Conservation (phyloP, 306 rosid species). For the Cucumis melo region DNA sequence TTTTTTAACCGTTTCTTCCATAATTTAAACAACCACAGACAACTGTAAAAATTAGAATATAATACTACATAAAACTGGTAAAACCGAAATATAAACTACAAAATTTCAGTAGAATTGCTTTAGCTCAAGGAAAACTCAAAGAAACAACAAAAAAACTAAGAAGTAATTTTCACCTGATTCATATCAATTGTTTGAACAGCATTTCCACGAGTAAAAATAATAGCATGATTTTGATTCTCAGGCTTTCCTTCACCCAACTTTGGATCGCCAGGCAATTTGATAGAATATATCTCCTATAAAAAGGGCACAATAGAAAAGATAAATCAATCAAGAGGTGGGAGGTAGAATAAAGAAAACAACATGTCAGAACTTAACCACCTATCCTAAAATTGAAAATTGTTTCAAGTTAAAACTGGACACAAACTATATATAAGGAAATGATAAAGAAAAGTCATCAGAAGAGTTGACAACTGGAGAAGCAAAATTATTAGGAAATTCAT, state of each 20-base stretch:
- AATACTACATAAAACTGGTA: too few species aligned
- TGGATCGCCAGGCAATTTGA: slow-evolving; percentile 85
- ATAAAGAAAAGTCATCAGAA: not conserved
- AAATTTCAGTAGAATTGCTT: not conserved
- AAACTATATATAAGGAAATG: not conserved
- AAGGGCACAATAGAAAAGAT: slow-evolving; percentile 7
- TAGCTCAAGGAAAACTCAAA: not conserved
- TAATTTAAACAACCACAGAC: not conserved
- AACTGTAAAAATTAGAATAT: not conserved
- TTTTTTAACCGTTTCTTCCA: not conserved
- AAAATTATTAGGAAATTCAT: not conserved
- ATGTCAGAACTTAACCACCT: not conserved
- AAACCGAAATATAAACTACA: not conserved
- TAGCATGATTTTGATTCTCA: slow-evolving; percentile 92
- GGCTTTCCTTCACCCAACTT: slow-evolving; percentile 97
- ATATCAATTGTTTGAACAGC: slow-evolving; percentile 93
- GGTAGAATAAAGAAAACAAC: not conserved
- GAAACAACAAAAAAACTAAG: not conserved
- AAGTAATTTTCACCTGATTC: slow-evolving; percentile 62
- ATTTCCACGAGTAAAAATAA: slow-evolving; percentile 91
- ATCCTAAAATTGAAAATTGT: not conserved
- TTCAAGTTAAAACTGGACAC: not conserved
- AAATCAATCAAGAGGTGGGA: not conserved
- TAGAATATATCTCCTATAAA: slow-evolving; percentile 72
- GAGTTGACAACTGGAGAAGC: not conserved